Base-by-base conservation (phyloP, 345 rosid genomes). In the Ceriops zippeliana region DNA sequence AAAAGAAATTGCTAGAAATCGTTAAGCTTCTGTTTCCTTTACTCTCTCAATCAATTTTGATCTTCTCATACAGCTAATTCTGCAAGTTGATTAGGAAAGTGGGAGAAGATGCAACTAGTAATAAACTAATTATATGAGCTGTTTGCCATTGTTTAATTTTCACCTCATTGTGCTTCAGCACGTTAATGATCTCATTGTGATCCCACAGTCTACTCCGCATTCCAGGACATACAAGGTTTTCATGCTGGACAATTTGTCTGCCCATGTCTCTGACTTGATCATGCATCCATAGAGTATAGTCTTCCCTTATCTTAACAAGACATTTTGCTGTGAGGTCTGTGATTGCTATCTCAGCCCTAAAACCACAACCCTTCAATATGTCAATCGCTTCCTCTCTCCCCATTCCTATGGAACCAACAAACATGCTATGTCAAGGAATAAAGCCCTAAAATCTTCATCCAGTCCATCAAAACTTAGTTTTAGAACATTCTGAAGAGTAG, bases 181-280 rank as follows among this genome's bases (percentile, higher is more conserved):
- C 69, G 2, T 52, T 46, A 62, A 81, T 38, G 56, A 86, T 85
- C 57, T 88, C 90, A n/a, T 59, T n/a, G 3, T 63, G 81, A 65
- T 86, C 84, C 93, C 86, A 88, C 27, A 92, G 73, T 78, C 98
- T 82, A 67, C 92, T 92, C 6, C 82, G 83, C 80, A 62, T 70
- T 58, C 84, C 73, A 32, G 84, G 84, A 70, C 79, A 76, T 0
- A 0, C 34, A 9, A 19, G 26, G 38, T 5, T 64, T 65, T 82
- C 82, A 16, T 52, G 52, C 2, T 19, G 75, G 32, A 74, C 88
- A 16, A 89, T 82, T 68, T 86, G 83, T 66, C 85, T 83, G 63
- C 89, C 98, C 98, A 92, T 92, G 68, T 92, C 96, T 52, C 78
- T 79, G 34, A 92, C 76, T 69, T 83, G 92, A 79, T 92, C 96